Percentiles rank a stretch among this genome's conserved stretches.
Conservation (phyloP, 805 yeast species). For the Candida ficus region DNA sequence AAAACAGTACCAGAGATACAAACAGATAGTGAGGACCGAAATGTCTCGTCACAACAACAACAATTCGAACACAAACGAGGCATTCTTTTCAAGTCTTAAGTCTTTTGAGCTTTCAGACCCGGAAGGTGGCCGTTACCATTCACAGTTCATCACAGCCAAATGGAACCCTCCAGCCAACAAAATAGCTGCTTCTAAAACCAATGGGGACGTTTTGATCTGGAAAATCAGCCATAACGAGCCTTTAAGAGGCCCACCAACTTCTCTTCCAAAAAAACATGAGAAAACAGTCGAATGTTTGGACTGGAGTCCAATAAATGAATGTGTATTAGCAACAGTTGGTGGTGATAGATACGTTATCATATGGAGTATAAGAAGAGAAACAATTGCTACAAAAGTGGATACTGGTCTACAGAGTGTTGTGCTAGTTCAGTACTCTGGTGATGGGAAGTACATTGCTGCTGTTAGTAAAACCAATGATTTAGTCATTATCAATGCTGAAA, state of each 20-base stretch:
- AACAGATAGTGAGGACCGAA: no score
- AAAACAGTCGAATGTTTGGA: constrained; percentile 35
- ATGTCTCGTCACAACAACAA: background rate
- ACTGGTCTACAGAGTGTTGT: constrained; percentile 24
- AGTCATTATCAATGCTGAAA: constrained; percentile 29
- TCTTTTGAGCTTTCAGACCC: constrained; percentile 1
- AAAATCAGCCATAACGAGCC: constrained; percentile 18
- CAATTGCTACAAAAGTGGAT: constrained; percentile 27
- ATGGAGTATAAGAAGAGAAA: constrained; percentile 39
- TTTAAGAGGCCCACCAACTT: no score
- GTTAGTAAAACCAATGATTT: constrained; percentile 37
- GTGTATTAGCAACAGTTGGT: constrained; percentile 44
- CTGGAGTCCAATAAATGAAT: constrained; percentile 46
- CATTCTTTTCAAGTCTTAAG: constrained; percentile 2
- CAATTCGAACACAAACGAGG: background rate
- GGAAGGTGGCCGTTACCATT: background rate
- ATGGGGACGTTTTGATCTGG: constrained; percentile 29
- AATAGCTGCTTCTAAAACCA: constrained; percentile 26
- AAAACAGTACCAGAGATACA: no score
- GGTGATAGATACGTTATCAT: constrained; percentile 40
- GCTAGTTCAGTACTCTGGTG: constrained; percentile 25
- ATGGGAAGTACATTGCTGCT: constrained; percentile 42
- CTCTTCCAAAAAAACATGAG: no score
- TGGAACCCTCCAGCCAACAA: constrained; percentile 29
- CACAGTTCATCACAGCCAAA: constrained; percentile 13